phyloP scores from a whole-genome alignment of 345 rosid species.

The Euphorbia lathyris region DNA sequence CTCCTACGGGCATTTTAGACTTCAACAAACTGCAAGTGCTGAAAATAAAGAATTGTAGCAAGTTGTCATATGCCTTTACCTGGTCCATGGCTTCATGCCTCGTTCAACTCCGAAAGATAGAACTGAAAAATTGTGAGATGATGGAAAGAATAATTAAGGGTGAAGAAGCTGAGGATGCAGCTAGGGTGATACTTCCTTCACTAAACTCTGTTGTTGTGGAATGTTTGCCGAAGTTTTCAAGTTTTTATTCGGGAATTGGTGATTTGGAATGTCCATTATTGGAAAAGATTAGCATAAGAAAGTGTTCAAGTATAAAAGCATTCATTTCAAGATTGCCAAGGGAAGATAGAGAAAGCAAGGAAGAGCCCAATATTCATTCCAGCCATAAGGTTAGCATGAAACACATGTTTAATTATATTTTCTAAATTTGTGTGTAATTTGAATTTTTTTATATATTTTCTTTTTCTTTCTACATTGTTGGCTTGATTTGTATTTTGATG shows the following conservation, averaged over 20 bases:
- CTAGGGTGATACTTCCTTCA: background rate
- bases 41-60: background rate
- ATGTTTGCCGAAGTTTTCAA: background rate
- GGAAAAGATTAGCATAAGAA: background rate
- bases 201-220: background rate
- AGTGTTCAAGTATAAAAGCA: too few relatives aligned
- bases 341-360: too few relatives aligned
- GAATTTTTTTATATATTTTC: too few relatives aligned
- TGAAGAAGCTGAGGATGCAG: background rate
- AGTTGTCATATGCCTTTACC: background rate
- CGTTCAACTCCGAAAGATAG: background rate
- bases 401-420: too few relatives aligned
- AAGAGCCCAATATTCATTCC: too few relatives aligned
- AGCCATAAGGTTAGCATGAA: too few relatives aligned
- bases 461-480: too few relatives aligned
- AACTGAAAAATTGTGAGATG: too few relatives aligned
- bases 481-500: too few relatives aligned
- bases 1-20: background rate
- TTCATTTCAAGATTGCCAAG: too few relatives aligned
- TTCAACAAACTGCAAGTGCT: background rate
- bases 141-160: background rate
- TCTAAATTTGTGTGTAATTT: too few relatives aligned
- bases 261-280: background rate
- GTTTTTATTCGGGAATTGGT: background rate
- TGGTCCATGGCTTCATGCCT: background rate